Conservation (phyloP, 2,329 filamentous ascomycete species). For the Rhynchosporium agropyri region DNA sequence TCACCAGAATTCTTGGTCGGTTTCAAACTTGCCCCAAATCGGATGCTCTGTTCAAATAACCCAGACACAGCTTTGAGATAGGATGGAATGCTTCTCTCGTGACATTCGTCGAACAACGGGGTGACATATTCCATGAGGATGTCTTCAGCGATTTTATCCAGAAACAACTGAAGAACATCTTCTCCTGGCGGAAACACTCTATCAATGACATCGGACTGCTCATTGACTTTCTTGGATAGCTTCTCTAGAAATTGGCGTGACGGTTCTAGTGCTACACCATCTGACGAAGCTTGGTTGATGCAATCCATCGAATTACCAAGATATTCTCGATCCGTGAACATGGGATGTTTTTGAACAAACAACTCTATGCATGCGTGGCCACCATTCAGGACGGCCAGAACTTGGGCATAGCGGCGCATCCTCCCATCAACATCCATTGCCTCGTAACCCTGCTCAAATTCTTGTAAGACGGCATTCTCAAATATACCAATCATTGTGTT, state of each 20-base stretch:
- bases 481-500: conserved; percentile 78
- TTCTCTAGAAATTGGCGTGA: conserved; percentile 80
- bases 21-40: conserved; percentile 72
- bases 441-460: conserved; percentile 93
- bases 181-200: conserved; percentile 75
- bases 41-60: conserved; percentile 82
- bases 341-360: conserved; percentile 85
- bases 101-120: conserved; percentile 82
- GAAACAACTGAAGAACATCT: conserved; percentile 73
- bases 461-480: conserved; percentile 84
- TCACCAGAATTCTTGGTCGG: conserved; percentile 65
- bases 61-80: conserved; percentile 88
- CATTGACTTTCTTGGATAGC: conserved; percentile 74
- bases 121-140: conserved; percentile 84
- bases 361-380: conserved; percentile 77
- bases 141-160: conserved; percentile 82
- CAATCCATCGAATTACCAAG: conserved; percentile 80
- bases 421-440: conserved; percentile 83
- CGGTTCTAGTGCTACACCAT: conserved; percentile 76
- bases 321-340: conserved; percentile 74
- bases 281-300: conserved; percentile 66
- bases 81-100: conserved; percentile 70
- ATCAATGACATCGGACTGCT: conserved; percentile 79
- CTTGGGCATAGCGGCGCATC: conserved; percentile 88
- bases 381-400: conserved; percentile 80